Evolutionary conservation across 1,284 basidiomycete genomes (phyloP), one percentile per base, ranked within the genome.

Genomic region (Lentinula novae-zelandiae): DNA sequence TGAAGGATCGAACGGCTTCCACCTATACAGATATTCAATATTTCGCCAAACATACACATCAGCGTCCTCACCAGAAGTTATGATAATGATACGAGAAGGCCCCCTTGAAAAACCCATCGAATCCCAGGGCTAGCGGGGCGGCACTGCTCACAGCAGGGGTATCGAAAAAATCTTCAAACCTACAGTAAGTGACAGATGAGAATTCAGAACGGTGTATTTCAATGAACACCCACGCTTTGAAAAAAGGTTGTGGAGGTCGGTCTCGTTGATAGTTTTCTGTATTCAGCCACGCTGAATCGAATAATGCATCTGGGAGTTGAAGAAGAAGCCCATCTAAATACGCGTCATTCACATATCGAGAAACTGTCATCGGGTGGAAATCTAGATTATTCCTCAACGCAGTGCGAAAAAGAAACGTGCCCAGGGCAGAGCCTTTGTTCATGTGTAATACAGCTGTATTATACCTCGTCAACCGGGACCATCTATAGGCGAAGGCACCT

Each of bases 51-150:
- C 46, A 33, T 56, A 52, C 5, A 36, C 46, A 52, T 36, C 36
- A 33, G 38, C 6, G n/a, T 39, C 58, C 78, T 64, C 60, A 88
- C 90, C 90, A 92, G 70, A 85, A 91, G 70, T 93, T 93, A 69
- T 93, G 92, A 74, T 87, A 94, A 72, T 95, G 92, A 70, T 94
- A 95, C 8, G 89, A 92, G 70, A 85, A 95, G 22, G 90, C 89
- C 9, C 92, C 93, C 57, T 86, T 83, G 80, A 92, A 95, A 77
- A 95, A 95, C 10, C 89, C 91, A 66, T 92, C 87, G 67, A 94
- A 90, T 5, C 93, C 93, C 10, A 90, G 72, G 15, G 86, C 86
- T 66, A 88, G 82, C 6, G 93, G 89, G 7, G 85, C 87, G 10
- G 89, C 90, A 63, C 85, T 85, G 46, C 82, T 80, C 60, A 81